These are phyloP conservation scores for Annona squamosa DNA, from an alignment of 164 flowering plant species.

Conservation along the genomic window DNA sequence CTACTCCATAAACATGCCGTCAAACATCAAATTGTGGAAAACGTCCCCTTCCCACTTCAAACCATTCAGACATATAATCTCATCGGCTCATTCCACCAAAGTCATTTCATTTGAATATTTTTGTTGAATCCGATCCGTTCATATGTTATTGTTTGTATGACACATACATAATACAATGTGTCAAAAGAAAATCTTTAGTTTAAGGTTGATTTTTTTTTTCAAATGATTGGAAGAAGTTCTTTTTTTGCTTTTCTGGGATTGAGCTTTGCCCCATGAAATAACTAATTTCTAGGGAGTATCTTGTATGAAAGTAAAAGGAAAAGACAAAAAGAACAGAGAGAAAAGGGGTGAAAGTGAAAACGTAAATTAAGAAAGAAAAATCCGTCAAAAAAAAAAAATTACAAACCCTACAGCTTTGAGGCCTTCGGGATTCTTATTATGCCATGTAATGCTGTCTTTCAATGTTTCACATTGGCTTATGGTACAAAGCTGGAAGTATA, in stretches of 20 bases:
- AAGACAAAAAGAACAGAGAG: slow-evolving; percentile 18
- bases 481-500: slow-evolving; percentile 14
- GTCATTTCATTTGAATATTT: no score
- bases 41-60: not conserved
- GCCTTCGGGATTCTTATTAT: slow-evolving; percentile 10
- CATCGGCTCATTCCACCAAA: no score
- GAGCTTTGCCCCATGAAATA: no score
- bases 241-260: no score
- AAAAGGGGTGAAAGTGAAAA: not conserved
- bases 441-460: slow-evolving; percentile 9
- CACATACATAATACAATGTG: no score
- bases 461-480: slow-evolving; percentile 4
- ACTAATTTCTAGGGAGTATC: no score
- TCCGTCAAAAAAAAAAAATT: slow-evolving; percentile 4
- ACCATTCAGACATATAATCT: no score
- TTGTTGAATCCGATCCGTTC: not conserved
- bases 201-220: no score
- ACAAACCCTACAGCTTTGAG: slow-evolving; percentile 10
- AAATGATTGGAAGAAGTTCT: no score
- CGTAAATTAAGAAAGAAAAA: no score
- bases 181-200: no score
- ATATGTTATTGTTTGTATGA: no score
- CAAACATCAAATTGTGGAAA: not conserved
- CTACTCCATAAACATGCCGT: not conserved
- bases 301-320: slow-evolving; percentile 7